Conservation (phyloP, 345 rosid genomes). For the Citrus unshiu region DNA sequence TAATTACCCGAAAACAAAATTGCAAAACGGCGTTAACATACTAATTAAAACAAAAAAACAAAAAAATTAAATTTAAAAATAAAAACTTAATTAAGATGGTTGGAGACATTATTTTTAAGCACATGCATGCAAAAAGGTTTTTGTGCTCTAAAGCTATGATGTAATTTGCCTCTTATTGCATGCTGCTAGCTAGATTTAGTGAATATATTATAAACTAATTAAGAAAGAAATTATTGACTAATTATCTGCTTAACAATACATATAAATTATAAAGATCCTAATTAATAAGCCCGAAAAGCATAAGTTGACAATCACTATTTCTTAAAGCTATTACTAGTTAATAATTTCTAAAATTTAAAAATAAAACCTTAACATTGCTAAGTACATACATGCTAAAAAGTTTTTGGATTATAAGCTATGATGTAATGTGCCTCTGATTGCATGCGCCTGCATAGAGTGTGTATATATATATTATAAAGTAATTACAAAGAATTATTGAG, state of each 20-base stretch:
- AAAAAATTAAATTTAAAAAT: no score
- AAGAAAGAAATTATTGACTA: slow-evolving; percentile 20
- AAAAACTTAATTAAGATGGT: background rate
- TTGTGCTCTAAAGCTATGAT: background rate
- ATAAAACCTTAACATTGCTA: background rate
- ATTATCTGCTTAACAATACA: slow-evolving; percentile 8
- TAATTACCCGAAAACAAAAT: background rate
- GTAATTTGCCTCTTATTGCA: background rate
- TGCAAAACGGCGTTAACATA: background rate
- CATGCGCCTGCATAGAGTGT: background rate
- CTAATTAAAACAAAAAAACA: background rate
- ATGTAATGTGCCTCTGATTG: background rate
- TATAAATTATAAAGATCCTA: background rate
- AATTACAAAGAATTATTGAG: slow-evolving; percentile 14
- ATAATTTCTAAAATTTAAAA: slow-evolving; percentile 2
- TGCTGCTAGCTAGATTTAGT: no score
- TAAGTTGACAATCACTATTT: slow-evolving; percentile 6
- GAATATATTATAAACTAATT: background rate
- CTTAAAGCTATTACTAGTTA: slow-evolving; percentile 5
- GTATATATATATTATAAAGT: background rate
- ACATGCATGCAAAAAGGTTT: background rate
- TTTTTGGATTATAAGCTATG: background rate
- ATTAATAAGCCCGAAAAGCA: background rate
- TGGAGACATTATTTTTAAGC: background rate
- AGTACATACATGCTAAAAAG: background rate